A percentile compares a stretch with the other conserved stretches of the same genome.
Evolutionary conservation across 106 monocot species (phyloP).

Genomic region (Vanilla planifolia): DNA sequence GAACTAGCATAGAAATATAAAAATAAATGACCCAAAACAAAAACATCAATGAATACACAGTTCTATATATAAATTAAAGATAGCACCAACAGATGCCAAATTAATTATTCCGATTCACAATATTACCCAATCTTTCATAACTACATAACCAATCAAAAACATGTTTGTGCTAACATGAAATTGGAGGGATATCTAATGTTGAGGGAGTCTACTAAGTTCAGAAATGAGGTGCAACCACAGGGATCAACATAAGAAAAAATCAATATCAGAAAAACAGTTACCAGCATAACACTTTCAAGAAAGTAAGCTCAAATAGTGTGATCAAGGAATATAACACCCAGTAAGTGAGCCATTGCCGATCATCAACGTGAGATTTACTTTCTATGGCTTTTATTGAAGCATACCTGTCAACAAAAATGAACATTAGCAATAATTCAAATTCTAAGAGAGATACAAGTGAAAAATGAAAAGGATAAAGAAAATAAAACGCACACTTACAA

Average conservation of each 20-base stretch:
- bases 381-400: constrained; percentile 95
- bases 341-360: constrained; percentile 97
- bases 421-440: constrained; percentile 2
- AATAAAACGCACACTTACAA: constrained; percentile 53
- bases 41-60: no score
- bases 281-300: constrained; percentile 71
- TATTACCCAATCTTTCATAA: not conserved
- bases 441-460: not conserved
- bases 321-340: constrained; percentile 78
- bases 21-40: no score
- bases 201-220: not conserved
- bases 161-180: not conserved
- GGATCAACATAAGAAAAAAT: not conserved
- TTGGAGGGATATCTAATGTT: not conserved
- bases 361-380: constrained; percentile 79
- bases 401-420: constrained; percentile 46
- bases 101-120: not conserved
- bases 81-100: no score
- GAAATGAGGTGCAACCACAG: not conserved
- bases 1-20: no score
- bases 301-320: constrained; percentile 70
- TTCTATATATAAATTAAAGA: no score
- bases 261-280: constrained; percentile 11
- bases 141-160: not conserved
- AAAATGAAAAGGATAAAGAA: not conserved